Evolutionary conservation across 2,329 filamentous ascomycete species (phyloP), one percentile per base, ranked within the genome.

Genomic region (Beauveria caledonica): DNA sequence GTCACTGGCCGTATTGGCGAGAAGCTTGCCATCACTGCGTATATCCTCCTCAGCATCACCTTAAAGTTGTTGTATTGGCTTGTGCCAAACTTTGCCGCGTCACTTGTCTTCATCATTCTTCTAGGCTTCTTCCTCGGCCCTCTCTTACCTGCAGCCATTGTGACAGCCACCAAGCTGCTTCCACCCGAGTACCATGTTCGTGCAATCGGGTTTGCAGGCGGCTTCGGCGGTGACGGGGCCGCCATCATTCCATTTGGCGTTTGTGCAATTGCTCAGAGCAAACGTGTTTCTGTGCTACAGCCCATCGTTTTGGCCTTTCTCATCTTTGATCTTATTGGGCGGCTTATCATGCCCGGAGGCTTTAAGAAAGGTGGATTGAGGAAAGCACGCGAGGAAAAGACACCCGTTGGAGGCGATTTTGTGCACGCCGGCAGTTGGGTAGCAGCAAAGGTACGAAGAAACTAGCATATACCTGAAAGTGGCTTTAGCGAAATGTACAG

Each of bases 81-180:
- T 4, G 86, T 94, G 0, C 89, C 89, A 0, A 83, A 84, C 60
- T 90, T 93, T 69, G 80, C 88, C 62, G 86, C 88, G 29, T 89
- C 87, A 0, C 85, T 88, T 9, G 78, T 92, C 15, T 86, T 88
- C 27, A 87, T 92, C 23, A 78, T 83, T 0, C 73, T 92, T 0
- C 80, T 91, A 62, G 90, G 90, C 0, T 90, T 93, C 77, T 90
- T 92, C 67, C 78, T 93, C 0, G 90, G 90, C 0, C 90, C 90
- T 0, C 72, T 94, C 21, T 94, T 92, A 69, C 89, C 90, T 0
- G 87, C 86, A 1, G 88, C 84, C 0, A 81, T 94, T 10, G 85
- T 92, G 0, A 84, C 84, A 1, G 84, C 86, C 5, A 90, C 88
- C 0, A 92, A 90, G 66, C 76, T 94, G 4, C 77, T 95, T 1